These are phyloP conservation scores for Alternaria sp. DNA, from an alignment of 2,329 filamentous ascomycete species.

Conservation along the genomic window DNA sequence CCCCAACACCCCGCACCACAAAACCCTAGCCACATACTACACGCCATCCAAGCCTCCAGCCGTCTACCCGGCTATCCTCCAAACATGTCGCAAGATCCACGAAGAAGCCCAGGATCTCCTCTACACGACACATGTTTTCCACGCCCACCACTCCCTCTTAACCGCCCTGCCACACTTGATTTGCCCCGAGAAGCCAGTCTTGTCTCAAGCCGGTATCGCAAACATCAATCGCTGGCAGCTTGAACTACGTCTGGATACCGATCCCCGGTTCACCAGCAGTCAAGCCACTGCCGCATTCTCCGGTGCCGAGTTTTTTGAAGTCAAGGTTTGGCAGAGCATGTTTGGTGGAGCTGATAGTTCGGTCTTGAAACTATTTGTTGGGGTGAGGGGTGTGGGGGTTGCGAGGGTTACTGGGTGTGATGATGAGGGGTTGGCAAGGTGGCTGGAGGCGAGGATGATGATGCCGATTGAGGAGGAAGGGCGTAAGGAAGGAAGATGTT, in stretches of 20 bases:
- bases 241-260: conserved; percentile 59
- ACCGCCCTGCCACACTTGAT: conserved; percentile 56
- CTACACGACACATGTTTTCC: conserved; percentile 61
- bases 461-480: conserved; percentile 33
- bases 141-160: conserved; percentile 59
- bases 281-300: conserved; percentile 57
- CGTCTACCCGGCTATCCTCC: conserved; percentile 54
- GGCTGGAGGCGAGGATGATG: conserved; percentile 59
- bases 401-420: conserved; percentile 56
- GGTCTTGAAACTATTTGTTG: conserved; percentile 57
- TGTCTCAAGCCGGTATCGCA: conserved; percentile 37
- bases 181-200: conserved; percentile 49
- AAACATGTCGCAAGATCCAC: conserved; percentile 54
- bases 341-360: conserved; percentile 52
- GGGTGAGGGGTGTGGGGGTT: conserved; percentile 56
- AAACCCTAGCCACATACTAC: conserved; percentile 15
- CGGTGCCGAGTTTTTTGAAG: conserved; percentile 57
- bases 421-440: conserved; percentile 54
- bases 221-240: conserved; percentile 58
- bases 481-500: conserved; percentile 40
- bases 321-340: conserved; percentile 59
- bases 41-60: conserved; percentile 18
- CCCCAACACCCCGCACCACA: conserved; percentile 25
- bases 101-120: conserved; percentile 56
- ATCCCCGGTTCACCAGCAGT: conserved; percentile 55